phyloP scores from a whole-genome alignment of 2,329 filamentous ascomycete genomes.

The Cephalotrichum gorgonifer region DNA sequence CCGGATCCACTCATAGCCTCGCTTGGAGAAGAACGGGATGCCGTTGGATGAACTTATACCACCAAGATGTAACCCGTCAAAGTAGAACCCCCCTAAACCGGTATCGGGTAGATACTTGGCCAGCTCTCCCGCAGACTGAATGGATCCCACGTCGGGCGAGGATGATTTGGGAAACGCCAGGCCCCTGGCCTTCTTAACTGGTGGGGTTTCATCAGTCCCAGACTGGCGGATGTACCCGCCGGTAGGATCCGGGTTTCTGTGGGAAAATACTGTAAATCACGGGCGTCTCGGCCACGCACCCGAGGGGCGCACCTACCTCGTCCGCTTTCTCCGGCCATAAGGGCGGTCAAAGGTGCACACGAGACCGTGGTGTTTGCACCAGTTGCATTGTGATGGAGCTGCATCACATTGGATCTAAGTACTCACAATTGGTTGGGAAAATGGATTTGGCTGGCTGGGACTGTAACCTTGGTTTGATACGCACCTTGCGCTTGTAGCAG shows the following conservation, averaged over 20 bases:
- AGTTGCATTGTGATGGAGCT: slow-evolving; percentile 5
- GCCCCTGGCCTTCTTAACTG: too few relatives aligned
- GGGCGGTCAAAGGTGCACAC: slow-evolving; percentile 5
- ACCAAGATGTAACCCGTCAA: neutral
- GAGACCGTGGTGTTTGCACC: slow-evolving; percentile 6
- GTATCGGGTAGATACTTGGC: neutral
- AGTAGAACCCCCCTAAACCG: neutral
- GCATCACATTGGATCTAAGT: slow-evolving; percentile 6
- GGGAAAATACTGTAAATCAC: neutral
- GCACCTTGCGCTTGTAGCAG: neutral
- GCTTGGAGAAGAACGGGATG: neutral
- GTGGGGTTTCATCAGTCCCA: too few relatives aligned
- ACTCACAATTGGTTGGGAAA: neutral
- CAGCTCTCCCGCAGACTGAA: neutral
- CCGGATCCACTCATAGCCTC: neutral
- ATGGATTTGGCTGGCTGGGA: neutral
- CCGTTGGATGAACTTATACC: neutral
- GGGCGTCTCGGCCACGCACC: neutral
- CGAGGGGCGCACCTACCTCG: neutral
- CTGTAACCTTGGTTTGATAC: neutral
- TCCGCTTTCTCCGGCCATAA: slow-evolving; percentile 1
- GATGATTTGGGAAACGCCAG: too few relatives aligned
- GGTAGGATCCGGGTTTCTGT: neutral
- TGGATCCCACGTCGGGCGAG: neutral
- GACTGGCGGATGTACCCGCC: too few relatives aligned